Percentiles rank a stretch among this genome's conserved stretches.
Conservation (phyloP, 345 rosid species). For the Passiflora organensis region DNA sequence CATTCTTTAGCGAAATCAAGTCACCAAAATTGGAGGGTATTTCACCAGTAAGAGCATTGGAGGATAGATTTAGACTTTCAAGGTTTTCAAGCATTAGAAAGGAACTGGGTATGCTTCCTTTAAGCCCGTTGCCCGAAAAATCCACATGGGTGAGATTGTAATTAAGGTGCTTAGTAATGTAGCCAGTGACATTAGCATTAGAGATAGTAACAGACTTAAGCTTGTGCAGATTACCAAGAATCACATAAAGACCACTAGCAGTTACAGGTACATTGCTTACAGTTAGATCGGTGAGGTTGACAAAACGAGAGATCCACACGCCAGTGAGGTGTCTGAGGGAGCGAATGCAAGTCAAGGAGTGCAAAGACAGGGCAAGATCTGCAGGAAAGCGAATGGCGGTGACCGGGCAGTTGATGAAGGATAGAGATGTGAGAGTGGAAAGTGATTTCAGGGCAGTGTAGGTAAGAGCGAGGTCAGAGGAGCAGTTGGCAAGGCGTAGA, state of each 20-base stretch:
- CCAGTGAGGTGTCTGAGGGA: constrained; percentile 67
- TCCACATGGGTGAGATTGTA: constrained; percentile 63
- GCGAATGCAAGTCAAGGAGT: constrained; percentile 52
- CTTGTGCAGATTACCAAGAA: constrained; percentile 63
- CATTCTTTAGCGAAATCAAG: constrained; percentile 56
- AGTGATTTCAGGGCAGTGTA: constrained; percentile 52
- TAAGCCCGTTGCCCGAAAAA: constrained; percentile 65
- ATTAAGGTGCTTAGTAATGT: constrained; percentile 46
- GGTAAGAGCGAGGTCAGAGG: constrained; percentile 54
- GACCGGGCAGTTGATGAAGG: constrained; percentile 64
- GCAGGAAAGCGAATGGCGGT: constrained; percentile 56
- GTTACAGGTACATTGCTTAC: constrained; percentile 50
- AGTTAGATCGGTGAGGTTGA: constrained; percentile 76
- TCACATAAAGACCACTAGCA: constrained; percentile 67
- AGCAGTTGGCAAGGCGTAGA: constrained; percentile 76
- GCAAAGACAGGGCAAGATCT: constrained; percentile 57
- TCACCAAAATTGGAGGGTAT: constrained; percentile 63
- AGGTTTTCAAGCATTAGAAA: constrained; percentile 62
- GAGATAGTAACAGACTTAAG: constrained; percentile 59
- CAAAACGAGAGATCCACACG: constrained; percentile 57
- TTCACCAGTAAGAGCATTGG: constrained; percentile 56
- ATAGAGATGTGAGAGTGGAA: constrained; percentile 62
- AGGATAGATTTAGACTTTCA: constrained; percentile 52
- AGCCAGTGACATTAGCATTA: constrained; percentile 60
- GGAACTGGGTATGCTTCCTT: constrained; percentile 66